A percentile compares a stretch with the other conserved stretches of the same genome.
These are phyloP conservation scores for Eimeria acervulina DNA, from an alignment of 169 alveolate genomes.

Conservation along the genomic window DNA sequence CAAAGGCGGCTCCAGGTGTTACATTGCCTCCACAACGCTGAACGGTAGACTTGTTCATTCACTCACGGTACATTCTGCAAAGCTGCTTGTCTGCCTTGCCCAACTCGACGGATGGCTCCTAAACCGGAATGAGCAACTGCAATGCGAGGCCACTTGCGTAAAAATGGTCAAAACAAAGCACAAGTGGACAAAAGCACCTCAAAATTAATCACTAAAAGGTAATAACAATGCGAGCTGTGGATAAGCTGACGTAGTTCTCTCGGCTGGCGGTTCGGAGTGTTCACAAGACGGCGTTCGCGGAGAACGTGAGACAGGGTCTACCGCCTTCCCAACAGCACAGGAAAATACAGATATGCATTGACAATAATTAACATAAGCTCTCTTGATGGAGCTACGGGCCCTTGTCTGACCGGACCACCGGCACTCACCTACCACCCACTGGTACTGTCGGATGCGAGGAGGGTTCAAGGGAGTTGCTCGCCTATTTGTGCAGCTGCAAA, in stretches of 20 bases:
- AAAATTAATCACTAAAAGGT: not conserved
- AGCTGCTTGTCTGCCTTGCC: not conserved
- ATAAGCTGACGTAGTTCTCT: not conserved
- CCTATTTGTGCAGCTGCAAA: not conserved
- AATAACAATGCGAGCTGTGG: not conserved
- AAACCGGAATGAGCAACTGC: not conserved
- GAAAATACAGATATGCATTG: not conserved
- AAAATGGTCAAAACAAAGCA: not conserved
- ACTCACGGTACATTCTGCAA: not conserved
- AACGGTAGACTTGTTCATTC: not conserved
- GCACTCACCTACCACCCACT: not conserved
- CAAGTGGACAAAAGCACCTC: not conserved
- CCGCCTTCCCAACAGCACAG: not conserved
- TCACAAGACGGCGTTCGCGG: not conserved
- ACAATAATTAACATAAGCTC: not conserved
- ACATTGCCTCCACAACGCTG: not conserved
- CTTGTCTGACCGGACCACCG: not conserved
- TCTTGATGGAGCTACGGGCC: not conserved
- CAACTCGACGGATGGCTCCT: not conserved
- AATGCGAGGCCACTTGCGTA: not conserved
- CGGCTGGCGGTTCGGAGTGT: not conserved
- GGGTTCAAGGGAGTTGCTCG: not conserved
- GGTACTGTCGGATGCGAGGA: not conserved
- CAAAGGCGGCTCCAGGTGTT: not conserved
- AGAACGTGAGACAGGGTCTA: not conserved